Base-by-base conservation (phyloP, 305 asterid species). In the Solanum hybrid region DNA sequence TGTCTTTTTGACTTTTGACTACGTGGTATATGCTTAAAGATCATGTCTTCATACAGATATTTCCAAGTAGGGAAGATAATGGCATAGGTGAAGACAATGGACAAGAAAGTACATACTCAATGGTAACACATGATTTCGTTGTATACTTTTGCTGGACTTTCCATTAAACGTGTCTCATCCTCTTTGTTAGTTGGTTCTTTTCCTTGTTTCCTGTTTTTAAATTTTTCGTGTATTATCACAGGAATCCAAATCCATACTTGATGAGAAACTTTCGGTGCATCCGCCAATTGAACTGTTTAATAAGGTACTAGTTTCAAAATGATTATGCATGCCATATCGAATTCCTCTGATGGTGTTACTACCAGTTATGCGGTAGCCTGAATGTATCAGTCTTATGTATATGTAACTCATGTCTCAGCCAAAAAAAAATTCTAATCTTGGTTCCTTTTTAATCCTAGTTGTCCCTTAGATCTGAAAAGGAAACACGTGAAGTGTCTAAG, bases 231-330 rank as follows among this genome's bases (percentile, higher is more conserved):
- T 86, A 60, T 91, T 22, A 56, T 51, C 89, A 80, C 93, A 96
- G 98, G 95, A 91, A 89, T 88, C 85, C 46, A 90, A 91, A 89
- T 81, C 85, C 31, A 71, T 92, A 73, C 89, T 42, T 24, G 90
- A 88, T 89, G 90, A 91, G 88, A 92, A 90, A 72, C 84, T 84
- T 84, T 56, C 81, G 7, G 91, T 87, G 89, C 91, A 87, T 87
- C 94, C 94, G 82, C 97, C 95, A 40, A 87, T 89, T 34, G 96
- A 94, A 88, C 91, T 92, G 86, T 94, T 96, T 89, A 76, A 66
- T 37, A 90, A 94, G 97, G 99, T 96, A 91, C 86, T 29, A 64
- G 66, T 64, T 89, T 73, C 29, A 20, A 81, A 38, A 26, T 42
- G 71, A n/a, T 35, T 35, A 75, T 34, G 51, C 77, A 84, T 37